These are phyloP conservation scores for Naganishia albida DNA, from an alignment of 1,284 basidiomycete species.

Conservation along the genomic window DNA sequence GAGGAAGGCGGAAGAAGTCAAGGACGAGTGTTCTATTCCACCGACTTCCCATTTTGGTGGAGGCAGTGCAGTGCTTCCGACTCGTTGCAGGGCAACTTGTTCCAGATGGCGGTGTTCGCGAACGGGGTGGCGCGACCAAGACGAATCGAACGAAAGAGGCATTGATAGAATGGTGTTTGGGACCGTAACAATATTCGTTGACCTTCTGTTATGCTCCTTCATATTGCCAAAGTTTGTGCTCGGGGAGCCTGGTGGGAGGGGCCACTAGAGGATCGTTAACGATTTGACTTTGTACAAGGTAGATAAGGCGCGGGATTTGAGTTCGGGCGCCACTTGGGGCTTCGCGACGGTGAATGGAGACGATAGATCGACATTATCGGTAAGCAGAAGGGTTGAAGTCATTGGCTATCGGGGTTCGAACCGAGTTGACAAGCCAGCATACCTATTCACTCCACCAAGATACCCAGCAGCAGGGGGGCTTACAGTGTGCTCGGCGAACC, in stretches of 20 bases:
- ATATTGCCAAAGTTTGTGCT: not conserved
- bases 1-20: no score
- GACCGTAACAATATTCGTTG: conserved; percentile 3
- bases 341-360: not conserved
- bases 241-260: not conserved
- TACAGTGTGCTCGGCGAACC: not conserved
- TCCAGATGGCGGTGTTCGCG: conserved; percentile 1
- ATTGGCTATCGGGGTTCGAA: not conserved
- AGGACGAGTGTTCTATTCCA: no score
- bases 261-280: no score
- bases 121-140: not conserved
- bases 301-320: no score
- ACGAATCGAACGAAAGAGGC: not conserved
- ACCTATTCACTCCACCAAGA: not conserved
- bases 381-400: not conserved
- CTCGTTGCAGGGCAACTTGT: conserved; percentile 4
- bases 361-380: not conserved
- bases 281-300: no score
- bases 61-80: not conserved
- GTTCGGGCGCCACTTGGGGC: not conserved
- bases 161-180: not conserved
- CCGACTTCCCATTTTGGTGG: not conserved
- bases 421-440: not conserved
- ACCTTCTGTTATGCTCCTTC: not conserved
- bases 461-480: not conserved